Percentiles rank a stretch among this genome's conserved stretches.
phyloP scores from a whole-genome alignment of 2,329 filamentous ascomycete species.

The Xylariaceae sp. region DNA sequence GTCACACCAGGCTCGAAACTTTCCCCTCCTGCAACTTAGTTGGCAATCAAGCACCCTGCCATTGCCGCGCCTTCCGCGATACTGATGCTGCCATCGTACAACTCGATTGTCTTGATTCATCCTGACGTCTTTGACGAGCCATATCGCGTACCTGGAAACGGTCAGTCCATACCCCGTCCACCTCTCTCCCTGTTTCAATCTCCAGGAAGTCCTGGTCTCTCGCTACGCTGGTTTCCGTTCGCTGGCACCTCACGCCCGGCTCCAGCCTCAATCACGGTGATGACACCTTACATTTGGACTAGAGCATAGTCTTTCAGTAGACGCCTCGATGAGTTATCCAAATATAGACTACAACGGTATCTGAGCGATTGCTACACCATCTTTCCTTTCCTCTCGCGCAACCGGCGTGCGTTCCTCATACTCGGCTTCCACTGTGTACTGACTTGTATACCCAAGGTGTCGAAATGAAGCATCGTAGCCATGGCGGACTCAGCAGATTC shows the following conservation, averaged over 20 bases:
- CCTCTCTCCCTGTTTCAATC: not conserved
- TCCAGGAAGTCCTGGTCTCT: not conserved
- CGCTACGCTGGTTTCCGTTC: too few species aligned
- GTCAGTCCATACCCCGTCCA: slow-evolving; percentile 5
- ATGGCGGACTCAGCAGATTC: slow-evolving; percentile 32
- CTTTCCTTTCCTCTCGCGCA: not conserved
- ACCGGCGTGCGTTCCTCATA: not conserved
- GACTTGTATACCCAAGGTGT: slow-evolving; percentile 27
- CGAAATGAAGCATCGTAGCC: slow-evolving; percentile 43
- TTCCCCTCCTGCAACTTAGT: too few species aligned
- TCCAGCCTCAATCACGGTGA: slow-evolving; percentile 46
- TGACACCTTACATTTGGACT: slow-evolving; percentile 57
- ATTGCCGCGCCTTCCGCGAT: too few species aligned
- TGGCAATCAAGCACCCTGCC: too few species aligned
- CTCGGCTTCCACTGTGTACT: not conserved
- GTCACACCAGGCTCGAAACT: too few species aligned
- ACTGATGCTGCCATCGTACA: too few species aligned
- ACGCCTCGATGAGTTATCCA: slow-evolving; percentile 59
- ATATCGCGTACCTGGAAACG: slow-evolving; percentile 9
- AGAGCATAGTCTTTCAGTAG: slow-evolving; percentile 48
- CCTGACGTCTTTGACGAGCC: not conserved
- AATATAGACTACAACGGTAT: slow-evolving; percentile 98
- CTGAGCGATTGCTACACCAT: slow-evolving; percentile 58
- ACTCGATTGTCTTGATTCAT: too few species aligned
- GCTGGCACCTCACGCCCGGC: too few species aligned